Conservation (phyloP, 371 early-diverging fungal species). For the Amoeboaphelidium protococcarum region DNA sequence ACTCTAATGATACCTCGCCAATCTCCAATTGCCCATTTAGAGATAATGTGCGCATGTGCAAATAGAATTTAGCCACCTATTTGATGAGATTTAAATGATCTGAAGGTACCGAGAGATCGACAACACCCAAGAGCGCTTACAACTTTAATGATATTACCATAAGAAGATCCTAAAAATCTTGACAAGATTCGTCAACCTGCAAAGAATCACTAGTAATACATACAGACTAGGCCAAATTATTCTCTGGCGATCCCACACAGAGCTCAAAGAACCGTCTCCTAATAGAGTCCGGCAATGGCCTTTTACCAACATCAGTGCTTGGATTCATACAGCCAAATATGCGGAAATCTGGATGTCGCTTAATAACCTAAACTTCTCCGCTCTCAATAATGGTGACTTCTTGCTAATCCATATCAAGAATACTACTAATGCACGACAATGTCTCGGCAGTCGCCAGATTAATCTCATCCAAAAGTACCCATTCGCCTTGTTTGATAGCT, state of each 20-base stretch:
- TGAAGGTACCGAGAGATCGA: no score
- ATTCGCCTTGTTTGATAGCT: constrained; percentile 75
- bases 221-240: no score
- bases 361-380: constrained; percentile 61
- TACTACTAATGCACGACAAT: constrained; percentile 59
- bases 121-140: no score
- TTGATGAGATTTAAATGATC: no score
- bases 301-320: constrained; percentile 92
- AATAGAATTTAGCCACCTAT: no score
- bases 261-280: constrained; percentile 80
- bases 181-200: not conserved
- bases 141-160: no score
- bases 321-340: constrained; percentile 99
- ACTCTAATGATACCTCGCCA: no score
- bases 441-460: constrained; percentile 91
- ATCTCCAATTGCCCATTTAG: no score
- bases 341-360: constrained; percentile 80
- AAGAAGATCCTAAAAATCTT: not conserved
- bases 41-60: no score
- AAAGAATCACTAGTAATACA: not conserved
- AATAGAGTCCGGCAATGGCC: constrained; percentile 72
- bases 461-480: constrained; percentile 97
- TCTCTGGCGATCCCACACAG: constrained; percentile 76
- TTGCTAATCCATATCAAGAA: constrained; percentile 56
- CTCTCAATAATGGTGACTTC: constrained; percentile 63